Evolutionary conservation across 2,329 filamentous ascomycete species (phyloP), one percentile per base, ranked within the genome.

Genomic region (Xylaria sp.): DNA sequence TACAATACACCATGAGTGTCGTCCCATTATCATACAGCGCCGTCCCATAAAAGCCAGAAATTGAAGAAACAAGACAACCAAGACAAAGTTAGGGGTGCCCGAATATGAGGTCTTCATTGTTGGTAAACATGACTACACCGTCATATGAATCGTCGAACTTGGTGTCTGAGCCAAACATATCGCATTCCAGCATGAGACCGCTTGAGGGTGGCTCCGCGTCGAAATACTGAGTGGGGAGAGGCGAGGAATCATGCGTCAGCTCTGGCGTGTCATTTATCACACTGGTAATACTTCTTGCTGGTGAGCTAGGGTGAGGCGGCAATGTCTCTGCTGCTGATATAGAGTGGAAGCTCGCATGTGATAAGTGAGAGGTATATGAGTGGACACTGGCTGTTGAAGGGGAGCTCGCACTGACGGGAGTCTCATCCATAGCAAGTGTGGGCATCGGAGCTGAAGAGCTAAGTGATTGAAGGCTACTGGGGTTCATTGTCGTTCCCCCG

Each of bases 181-280:
- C 84, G 48, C 76, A 87, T 73, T 83, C 81, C 65, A 84, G 76
- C 39, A 84, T 78, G 74, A 86, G 78, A 59, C 86, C 84, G 69
- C 76, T 78, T n/a, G 78, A 77, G 75, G 80, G 81, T 50, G 82
- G 78, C 51, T 86, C 83, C 66, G 82, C 76, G 51, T 86, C 82
- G 73, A 86, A 87, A 77, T 83, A 86, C 54, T 80, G 82, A n/a
- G 77, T 6, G 83, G 80, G 34, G 85, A 85, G 3, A 1, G 88
- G 87, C 28, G 88, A 89, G 15, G 87, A 87, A 25, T 87, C 88
- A 69, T 87, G 84, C n/a, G 88, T 89, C 37, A 90, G 84, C 70
- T 87, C 87, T 0, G 88, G 88, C 4, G 87, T 87, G 3, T 88
- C 88, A 78, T 86, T 87, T 78, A 84, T 87, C 66, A 85, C 83